Base-by-base conservation (phyloP, 345 rosid genomes). In the Sonneratia caseolaris region DNA sequence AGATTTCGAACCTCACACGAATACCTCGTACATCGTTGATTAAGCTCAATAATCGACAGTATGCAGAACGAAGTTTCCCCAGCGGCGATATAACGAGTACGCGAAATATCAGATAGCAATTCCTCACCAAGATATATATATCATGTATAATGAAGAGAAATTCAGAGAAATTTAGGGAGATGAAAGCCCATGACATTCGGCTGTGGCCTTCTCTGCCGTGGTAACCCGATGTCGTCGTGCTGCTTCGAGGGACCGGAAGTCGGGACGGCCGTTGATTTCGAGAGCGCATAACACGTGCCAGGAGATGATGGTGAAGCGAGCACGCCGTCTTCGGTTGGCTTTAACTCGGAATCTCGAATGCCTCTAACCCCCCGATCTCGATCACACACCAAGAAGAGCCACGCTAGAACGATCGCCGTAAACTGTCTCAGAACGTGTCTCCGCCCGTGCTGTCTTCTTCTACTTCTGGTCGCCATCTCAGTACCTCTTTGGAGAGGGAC, bases 181-280 rank as follows among this genome's bases (percentile, higher is more conserved):
- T 40, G 43, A 40, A 40, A 8, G 9, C 43, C 43, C 9, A 4
- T 8, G 7, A 40, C 5, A 22, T 53, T 53, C 5, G n/a, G 1
- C 7, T 21, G 22, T 7, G 36, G 35, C 64, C 35, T 57, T 57
- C 35, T 57, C 36, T 22, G 35, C 21, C 35, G 12, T 7, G 83
- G 59, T n/a, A n/a, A n/a, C n/a, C n/a, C n/a, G n/a, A n/a, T n/a
- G 70, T 24, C 76, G 68, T 89, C 86, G 81, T 89, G 95, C 76
- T 70, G 70, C 81, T 71, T 89, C 18, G 95, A 89, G 70, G 95
- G 95, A 62, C 81, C 91, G 55, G 95, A 89, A 64, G 81, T 85
- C 66, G 91, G 95, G 75, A 87, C 77, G 37, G 84, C 86, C 51
- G 81, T 70, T 76, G 79, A 79, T 76, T 87, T 89, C 0, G 91